A percentile compares a stretch with the other conserved stretches of the same genome.
Conservation (phyloP, 2,329 filamentous ascomycete genomes). For the Didymella lethalis region DNA sequence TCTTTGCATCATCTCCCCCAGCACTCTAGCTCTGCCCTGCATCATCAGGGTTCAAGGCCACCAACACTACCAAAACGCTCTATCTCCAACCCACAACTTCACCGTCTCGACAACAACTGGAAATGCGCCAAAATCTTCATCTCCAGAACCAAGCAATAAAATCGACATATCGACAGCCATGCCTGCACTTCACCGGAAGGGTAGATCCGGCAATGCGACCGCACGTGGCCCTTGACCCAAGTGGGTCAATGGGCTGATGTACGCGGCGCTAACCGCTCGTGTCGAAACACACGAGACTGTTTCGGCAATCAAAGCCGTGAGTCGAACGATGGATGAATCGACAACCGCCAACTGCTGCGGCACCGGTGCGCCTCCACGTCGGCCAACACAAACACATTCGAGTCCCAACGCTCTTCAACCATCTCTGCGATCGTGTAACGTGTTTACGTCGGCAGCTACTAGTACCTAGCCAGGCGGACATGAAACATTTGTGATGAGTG, state of each 20-base stretch:
- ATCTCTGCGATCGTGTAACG: too few species aligned
- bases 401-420: too few species aligned
- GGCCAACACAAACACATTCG: neutral
- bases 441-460: too few species aligned
- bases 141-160: neutral
- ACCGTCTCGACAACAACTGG: neutral
- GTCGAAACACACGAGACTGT: neutral
- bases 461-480: too few species aligned
- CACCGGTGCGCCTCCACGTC: neutral
- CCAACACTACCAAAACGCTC: neutral
- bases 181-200: neutral
- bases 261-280: neutral
- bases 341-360: neutral
- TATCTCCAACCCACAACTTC: neutral
- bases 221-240: neutral
- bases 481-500: too few species aligned
- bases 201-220: neutral
- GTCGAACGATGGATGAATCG: neutral
- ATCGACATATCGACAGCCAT: neutral
- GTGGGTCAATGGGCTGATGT: neutral
- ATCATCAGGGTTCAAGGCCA: neutral
- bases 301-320: neutral
- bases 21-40: neutral
- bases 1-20: neutral
- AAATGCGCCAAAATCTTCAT: neutral